Evolutionary conservation across 1,284 basidiomycete species (phyloP).

Genomic region (Peniophora sp.): DNA sequence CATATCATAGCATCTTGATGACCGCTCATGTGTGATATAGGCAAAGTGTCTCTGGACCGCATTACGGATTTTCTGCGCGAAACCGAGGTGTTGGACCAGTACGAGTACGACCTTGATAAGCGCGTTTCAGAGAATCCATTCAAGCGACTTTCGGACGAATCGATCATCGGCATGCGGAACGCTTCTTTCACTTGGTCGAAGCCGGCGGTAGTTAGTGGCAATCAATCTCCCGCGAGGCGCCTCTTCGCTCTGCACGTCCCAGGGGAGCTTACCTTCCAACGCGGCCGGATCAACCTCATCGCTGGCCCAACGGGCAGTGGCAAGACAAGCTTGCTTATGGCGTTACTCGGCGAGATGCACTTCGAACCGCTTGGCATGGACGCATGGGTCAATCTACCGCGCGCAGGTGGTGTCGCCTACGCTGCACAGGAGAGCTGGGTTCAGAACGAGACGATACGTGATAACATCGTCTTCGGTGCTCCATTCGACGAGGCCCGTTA

Average conservation of each 20-base stretch:
- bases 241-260: constrained; percentile 43
- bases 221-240: constrained; percentile 13
- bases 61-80: constrained; percentile 35
- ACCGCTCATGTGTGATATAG: neutral
- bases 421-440: constrained; percentile 77
- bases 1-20: too few relatives aligned
- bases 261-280: constrained; percentile 50
- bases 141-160: too few relatives aligned
- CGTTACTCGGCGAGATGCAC: constrained; percentile 58
- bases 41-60: constrained; percentile 40
- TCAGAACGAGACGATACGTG: constrained; percentile 42
- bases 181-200: too few relatives aligned
- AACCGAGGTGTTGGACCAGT: constrained; percentile 19
- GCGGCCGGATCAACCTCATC: constrained; percentile 52
- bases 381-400: constrained; percentile 60
- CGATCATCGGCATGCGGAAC: too few relatives aligned
- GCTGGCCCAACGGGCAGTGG: constrained; percentile 56
- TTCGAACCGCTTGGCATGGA: constrained; percentile 36
- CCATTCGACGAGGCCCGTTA: constrained; percentile 34
- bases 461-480: constrained; percentile 36
- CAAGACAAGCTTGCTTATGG: constrained; percentile 46
- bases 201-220: constrained; percentile 12
- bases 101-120: constrained; percentile 5
- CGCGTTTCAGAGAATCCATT: constrained; percentile 21
- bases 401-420: constrained; percentile 60